These are phyloP conservation scores for Candida sp. DNA, from an alignment of 1,139 yeast genomes.

Conservation along the genomic window DNA sequence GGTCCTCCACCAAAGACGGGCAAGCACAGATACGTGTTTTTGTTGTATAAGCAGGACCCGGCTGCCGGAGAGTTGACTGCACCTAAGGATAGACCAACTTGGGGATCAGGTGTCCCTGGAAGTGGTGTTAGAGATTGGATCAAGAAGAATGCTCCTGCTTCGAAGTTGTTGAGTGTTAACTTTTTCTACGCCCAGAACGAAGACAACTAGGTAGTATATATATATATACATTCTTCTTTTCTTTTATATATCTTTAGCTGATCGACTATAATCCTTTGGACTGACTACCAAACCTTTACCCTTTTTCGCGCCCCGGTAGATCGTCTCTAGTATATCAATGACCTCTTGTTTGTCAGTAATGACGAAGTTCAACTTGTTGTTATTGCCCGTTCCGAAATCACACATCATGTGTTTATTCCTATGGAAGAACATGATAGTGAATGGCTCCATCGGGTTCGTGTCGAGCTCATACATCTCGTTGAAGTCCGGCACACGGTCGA, in stretches of 20 bases:
- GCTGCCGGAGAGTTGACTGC: constrained; percentile 33
- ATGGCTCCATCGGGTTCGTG: constrained; percentile 56
- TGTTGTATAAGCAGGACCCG: constrained; percentile 69
- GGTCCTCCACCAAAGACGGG: constrained; percentile 88
- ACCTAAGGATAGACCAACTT: constrained; percentile 69
- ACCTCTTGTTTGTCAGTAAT: constrained; percentile 85
- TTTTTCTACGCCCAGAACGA: constrained; percentile 78
- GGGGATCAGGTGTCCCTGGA: constrained; percentile 85
- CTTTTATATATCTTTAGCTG: constrained; percentile 17
- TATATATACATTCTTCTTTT: neutral
- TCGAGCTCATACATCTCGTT: constrained; percentile 91
- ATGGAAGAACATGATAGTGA: constrained; percentile 92
- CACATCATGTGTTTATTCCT: constrained; percentile 98
- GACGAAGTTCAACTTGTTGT: constrained; percentile 86
- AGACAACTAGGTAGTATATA: constrained; percentile 34
- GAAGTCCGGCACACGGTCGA: constrained; percentile 88
- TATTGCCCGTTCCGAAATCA: constrained; percentile 98
- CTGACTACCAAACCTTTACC: constrained; percentile 93
- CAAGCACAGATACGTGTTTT: constrained; percentile 78
- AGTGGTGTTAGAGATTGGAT: constrained; percentile 79
- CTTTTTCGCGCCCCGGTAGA: constrained; percentile 89
- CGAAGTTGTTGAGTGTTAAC: constrained; percentile 73
- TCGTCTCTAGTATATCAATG: constrained; percentile 89
- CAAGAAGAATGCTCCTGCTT: constrained; percentile 60
- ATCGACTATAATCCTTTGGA: constrained; percentile 65